Evolutionary conservation across 2,329 filamentous ascomycete species (phyloP), one percentile per base, ranked within the genome.

Genomic region (Fonsecaea erecta): DNA sequence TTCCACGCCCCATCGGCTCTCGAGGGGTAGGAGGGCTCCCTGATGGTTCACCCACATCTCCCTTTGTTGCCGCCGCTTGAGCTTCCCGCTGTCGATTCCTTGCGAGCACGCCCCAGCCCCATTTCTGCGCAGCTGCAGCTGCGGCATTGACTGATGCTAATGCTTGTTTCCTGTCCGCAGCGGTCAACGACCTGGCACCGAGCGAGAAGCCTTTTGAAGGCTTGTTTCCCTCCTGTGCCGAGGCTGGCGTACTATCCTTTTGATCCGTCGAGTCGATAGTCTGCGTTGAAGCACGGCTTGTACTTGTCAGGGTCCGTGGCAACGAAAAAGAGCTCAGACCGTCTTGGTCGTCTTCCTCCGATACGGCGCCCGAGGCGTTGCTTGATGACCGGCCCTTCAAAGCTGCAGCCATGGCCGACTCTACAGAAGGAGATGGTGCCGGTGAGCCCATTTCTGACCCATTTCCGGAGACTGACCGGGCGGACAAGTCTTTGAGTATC

Each of bases 1-100:
- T 89, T 0, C 92, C 92, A 43, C 92, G 85, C 1, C 93, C 93
- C 81, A 96, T 92, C 1, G 92, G 92, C 71, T 91, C 86, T 69
- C 78, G 85, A 70, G 77, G 86, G 76, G 66, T 86, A 52, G 75
- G 76, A 7, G 77, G 74, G 64, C 74, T 70, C 37, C 74, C 71
- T 54, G 75, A 74, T 3, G 75, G 75, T 28, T 82, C 81, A 14
- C 76, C 77, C 12, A 28, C 26, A 24, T 28, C 54, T 30, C 79
- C 77, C 46, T 14, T n/a, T 2, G 74, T 75, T 35, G 74, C 79
- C 16, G 55, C 37, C 37, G 72, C 67, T n/a, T 81, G 76, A 32
- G 71, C 73, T 70, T 77, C 65, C 14, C 64, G 64, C 54, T 71
- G 67, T 32, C 53, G 56, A 37, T 71, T 80, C 37, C 75, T 75